Conservation (phyloP, 306 rosid species). For the Cicer cuneatum region DNA sequence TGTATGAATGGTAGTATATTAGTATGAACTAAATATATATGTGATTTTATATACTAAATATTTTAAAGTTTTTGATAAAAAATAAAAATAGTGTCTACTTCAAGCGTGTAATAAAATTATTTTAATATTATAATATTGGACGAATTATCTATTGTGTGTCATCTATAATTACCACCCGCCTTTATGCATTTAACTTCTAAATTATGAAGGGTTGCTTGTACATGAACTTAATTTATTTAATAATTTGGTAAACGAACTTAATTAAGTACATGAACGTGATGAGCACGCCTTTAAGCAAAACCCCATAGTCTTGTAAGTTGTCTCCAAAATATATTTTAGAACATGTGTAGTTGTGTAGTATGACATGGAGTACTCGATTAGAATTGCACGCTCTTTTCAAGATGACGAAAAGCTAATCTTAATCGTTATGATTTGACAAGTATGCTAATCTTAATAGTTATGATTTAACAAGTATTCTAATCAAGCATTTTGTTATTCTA, state of each 20-base stretch:
- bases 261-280: conserved; percentile 63
- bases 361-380: conserved; percentile 45
- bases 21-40: too few species aligned
- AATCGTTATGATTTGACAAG: conserved; percentile 44
- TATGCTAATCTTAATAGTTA: conserved; percentile 35
- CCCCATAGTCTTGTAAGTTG: conserved; percentile 41
- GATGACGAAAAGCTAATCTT: conserved; percentile 50
- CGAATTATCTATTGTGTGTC: too few species aligned
- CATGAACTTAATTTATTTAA: conserved; percentile 50
- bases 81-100: too few species aligned
- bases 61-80: too few species aligned
- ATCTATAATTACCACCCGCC: not conserved
- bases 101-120: too few species aligned
- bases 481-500: conserved; percentile 50
- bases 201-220: conserved; percentile 23
- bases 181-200: conserved; percentile 4
- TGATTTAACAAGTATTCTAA: conserved; percentile 50
- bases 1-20: too few species aligned
- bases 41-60: too few species aligned
- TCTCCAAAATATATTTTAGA: conserved; percentile 42
- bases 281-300: conserved; percentile 54
- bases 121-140: too few species aligned
- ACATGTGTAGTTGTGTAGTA: not conserved
- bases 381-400: conserved; percentile 52
- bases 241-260: too few species aligned